These are phyloP conservation scores for Kuraishia borneana DNA, from an alignment of 805 yeast species.

Conservation along the genomic window DNA sequence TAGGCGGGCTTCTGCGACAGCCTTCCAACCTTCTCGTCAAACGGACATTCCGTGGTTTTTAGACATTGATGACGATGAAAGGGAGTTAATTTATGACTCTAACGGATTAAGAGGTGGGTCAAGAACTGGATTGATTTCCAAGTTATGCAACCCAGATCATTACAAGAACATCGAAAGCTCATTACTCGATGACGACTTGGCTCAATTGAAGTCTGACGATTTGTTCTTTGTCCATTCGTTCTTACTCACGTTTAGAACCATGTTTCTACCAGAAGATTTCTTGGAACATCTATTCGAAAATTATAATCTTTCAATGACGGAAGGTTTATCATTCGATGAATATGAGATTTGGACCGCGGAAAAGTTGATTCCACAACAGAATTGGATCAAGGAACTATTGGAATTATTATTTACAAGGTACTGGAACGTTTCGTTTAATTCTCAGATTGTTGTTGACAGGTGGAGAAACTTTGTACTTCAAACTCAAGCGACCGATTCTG, in stretches of 20 bases:
- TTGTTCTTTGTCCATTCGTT: slow-evolving; percentile 52
- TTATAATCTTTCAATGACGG: slow-evolving; percentile 72
- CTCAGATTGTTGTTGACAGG: slow-evolving; percentile 23
- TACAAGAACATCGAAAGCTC: slow-evolving; percentile 16
- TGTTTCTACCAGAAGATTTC: slow-evolving; percentile 56
- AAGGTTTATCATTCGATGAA: slow-evolving; percentile 75
- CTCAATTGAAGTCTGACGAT: neutral
- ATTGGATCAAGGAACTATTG: slow-evolving; percentile 57
- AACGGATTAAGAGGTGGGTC: slow-evolving; percentile 83
- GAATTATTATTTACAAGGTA: slow-evolving; percentile 53
- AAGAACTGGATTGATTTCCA: slow-evolving; percentile 63
- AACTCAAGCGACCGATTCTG: neutral
- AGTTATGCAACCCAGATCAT: slow-evolving; percentile 64
- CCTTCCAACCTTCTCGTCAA: slow-evolving; percentile 5
- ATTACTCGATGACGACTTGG: neutral
- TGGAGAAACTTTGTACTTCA: slow-evolving; percentile 9
- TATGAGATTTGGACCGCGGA: slow-evolving; percentile 65
- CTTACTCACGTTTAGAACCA: slow-evolving; percentile 65
- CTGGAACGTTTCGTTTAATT: slow-evolving; percentile 56
- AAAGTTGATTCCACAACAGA: slow-evolving; percentile 57
- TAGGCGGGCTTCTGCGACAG: neutral
- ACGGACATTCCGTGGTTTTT: slow-evolving; percentile 58
- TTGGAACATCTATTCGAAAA: slow-evolving; percentile 48
- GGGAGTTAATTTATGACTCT: slow-evolving; percentile 41
- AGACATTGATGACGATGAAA: slow-evolving; percentile 50